Evolutionary conservation across 129 eudicot species (phyloP).

Genomic region (Pittosporum tobira): DNA sequence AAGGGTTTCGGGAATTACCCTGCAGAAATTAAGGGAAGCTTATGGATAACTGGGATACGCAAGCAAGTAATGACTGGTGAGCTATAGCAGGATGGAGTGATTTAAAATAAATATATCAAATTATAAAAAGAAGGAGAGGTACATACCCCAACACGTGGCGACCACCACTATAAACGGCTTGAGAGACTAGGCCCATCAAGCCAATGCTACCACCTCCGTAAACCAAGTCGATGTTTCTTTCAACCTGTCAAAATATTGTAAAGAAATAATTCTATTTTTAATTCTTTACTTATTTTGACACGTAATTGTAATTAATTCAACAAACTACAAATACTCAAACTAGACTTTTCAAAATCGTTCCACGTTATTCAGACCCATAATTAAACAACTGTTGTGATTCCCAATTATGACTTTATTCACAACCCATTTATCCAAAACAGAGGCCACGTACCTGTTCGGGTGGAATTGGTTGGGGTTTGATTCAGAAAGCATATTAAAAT

Average conservation of each 20-base stretch:
- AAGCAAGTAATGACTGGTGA: not conserved
- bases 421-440: not conserved
- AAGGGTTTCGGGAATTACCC: conserved; percentile 76
- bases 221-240: conserved; percentile 70
- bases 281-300: conserved; percentile 11
- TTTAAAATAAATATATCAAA: too few species aligned
- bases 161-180: conserved; percentile 79
- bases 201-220: conserved; percentile 88
- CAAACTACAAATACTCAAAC: not conserved
- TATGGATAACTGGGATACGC: too few species aligned
- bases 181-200: conserved; percentile 75
- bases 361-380: too few species aligned
- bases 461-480: too few species aligned
- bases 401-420: not conserved
- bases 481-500: too few species aligned
- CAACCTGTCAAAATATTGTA: too few species aligned
- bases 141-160: conserved; percentile 81
- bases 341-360: too few species aligned
- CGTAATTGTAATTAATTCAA: too few species aligned
- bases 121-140: not conserved
- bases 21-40: conserved; percentile 14
- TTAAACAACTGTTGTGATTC: not conserved
- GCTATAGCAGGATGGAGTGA: not conserved
- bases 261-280: too few species aligned
- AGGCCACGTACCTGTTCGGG: too few species aligned